Evolutionary conservation across 1,284 basidiomycete species (phyloP).

Genomic region (Malassezia caprae): DNA sequence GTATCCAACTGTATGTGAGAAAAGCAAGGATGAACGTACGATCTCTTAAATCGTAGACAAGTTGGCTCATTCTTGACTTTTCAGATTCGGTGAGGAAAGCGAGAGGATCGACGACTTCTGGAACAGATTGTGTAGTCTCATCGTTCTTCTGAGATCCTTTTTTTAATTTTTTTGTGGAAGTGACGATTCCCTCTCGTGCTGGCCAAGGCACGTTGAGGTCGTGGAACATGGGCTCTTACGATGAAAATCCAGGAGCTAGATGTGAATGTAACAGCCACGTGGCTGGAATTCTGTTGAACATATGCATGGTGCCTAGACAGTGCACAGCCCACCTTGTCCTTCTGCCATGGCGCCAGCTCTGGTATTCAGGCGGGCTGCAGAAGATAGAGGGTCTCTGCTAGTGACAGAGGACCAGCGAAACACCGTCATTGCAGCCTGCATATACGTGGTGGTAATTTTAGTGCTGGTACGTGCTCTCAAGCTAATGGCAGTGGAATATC

Average conservation of each 20-base stretch:
- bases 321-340: background rate
- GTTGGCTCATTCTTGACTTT: conserved; percentile 17
- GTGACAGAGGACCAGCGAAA: conserved; percentile 36
- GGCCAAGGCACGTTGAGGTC: conserved; percentile 41
- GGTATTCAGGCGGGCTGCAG: background rate
- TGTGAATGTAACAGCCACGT: background rate
- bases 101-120: background rate
- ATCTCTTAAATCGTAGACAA: conserved; percentile 22
- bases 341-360: background rate
- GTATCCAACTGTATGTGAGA: conserved; percentile 24
- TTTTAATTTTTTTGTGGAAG: conserved; percentile 18
- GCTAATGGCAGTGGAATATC: conserved; percentile 24
- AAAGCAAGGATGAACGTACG: conserved; percentile 4
- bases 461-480: conserved; percentile 21
- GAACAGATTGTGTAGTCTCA: background rate
- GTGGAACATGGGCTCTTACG: conserved; percentile 25
- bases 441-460: conserved; percentile 34
- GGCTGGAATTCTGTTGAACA: background rate
- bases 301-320: background rate
- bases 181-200: background rate
- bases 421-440: conserved; percentile 46
- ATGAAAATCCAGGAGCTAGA: background rate
- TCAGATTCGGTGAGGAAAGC: conserved; percentile 6
- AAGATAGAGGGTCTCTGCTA: conserved; percentile 18
- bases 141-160: conserved; percentile 9